Evolutionary conservation across 495 filamentous ascomycete genomes (phyloP), one percentile per base, ranked within the genome.

Genomic region (Talaromyces trachyspermus): DNA sequence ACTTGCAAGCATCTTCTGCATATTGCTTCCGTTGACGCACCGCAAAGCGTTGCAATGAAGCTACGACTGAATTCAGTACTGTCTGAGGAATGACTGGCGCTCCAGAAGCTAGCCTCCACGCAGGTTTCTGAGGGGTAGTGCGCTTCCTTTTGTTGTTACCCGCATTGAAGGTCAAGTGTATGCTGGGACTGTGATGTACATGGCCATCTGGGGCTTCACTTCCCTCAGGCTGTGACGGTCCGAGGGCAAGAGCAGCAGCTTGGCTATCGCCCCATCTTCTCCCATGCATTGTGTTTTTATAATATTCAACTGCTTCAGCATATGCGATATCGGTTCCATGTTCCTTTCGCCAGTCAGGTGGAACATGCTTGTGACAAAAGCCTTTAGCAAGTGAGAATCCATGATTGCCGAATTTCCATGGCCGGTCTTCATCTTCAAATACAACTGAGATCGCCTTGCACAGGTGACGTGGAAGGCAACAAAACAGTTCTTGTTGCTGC

Each of bases 391-490:
- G 51, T 81, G 85, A n/a, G 88, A 83, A 54, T 99, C 92, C 48
- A 92, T 77, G 14, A 85, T 81, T n/a, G 83, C 81, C 4, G 85
- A 75, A 7, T 75, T 77, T 6, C 88, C 87, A 50, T 92, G 86
- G 38, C 77, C 83, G 39, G 88, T 87, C 64, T 96, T 97, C 91
- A 96, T 97, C 71, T 91, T 95, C 48, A 99, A 70, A 61, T 86
- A 95, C 0, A 99, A 80, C 50, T 85, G 81, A 29, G 89, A 86
- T 51, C 88, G 75, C 30, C 94, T 80, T 9, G 91, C 92, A 59
- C 92, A 99, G 4, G 91, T 96, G 23, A 97, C 92, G 63, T 99
- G 92, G 65, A 97, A 99, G n/a, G 92, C 92, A 56, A 88, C 80
- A 58, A 90, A 99, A 63, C 92, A 99, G 49, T 82, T 85, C 62